phyloP scores from a whole-genome alignment of 768 basidiomycete species.

The Leucocoprinus leucothites region DNA sequence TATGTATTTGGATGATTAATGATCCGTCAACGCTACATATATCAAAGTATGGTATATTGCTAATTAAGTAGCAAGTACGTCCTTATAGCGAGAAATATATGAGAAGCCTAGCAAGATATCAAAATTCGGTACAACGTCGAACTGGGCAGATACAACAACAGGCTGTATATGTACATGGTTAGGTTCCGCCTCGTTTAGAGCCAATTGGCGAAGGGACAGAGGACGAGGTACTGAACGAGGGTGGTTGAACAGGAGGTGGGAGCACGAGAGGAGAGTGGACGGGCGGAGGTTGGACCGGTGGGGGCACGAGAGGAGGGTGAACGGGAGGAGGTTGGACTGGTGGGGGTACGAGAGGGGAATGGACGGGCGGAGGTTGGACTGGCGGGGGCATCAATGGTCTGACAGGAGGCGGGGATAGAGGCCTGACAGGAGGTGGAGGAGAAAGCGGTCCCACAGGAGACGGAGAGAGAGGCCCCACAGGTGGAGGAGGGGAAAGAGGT shows the following conservation, averaged over 20 bases:
- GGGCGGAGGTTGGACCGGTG: slow-evolving; percentile 8
- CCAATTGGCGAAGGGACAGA: background rate
- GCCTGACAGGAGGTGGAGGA: background rate
- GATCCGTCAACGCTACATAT: no score
- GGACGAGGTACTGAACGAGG: background rate
- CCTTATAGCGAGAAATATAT: no score
- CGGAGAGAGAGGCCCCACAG: background rate
- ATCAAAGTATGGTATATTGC: no score
- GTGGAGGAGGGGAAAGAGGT: background rate
- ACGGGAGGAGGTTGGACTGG: slow-evolving; percentile 4
- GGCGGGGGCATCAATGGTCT: background rate
- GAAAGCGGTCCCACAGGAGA: background rate
- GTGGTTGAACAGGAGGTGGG: background rate
- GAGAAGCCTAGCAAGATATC: no score
- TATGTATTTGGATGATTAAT: background rate
- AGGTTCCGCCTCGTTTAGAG: background rate
- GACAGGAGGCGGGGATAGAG: background rate
- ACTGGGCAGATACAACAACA: no score
- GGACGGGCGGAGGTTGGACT: background rate
- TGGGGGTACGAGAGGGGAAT: background rate
- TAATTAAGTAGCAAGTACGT: no score
- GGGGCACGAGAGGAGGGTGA: background rate
- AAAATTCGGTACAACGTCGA: no score
- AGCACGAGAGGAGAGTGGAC: slow-evolving; percentile 9
- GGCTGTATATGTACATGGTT: no score